Percentiles rank a stretch among this genome's conserved stretches.
These are phyloP conservation scores for Picochlorum sp. DNA, from an alignment of 139 green algal genomes.

Conservation along the genomic window DNA sequence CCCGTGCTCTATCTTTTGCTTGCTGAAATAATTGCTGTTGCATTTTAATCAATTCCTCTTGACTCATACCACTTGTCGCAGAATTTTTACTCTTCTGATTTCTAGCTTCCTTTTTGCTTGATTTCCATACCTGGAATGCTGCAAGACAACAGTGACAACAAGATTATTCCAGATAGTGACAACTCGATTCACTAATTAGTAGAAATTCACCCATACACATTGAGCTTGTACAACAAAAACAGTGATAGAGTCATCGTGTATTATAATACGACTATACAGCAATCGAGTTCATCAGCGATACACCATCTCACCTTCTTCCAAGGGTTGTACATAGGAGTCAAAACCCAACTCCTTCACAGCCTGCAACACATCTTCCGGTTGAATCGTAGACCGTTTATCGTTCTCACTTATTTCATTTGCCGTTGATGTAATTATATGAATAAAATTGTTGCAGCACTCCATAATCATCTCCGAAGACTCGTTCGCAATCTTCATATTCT, in stretches of 20 bases:
- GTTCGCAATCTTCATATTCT: slow-evolving; percentile 25
- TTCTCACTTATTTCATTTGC: slow-evolving; percentile 43
- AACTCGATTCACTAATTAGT: no score
- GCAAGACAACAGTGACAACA: background rate
- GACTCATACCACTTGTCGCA: slow-evolving; percentile 11
- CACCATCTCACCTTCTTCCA: background rate
- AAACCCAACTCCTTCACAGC: slow-evolving; percentile 53
- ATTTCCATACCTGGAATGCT: slow-evolving; percentile 25
- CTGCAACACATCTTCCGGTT: slow-evolving; percentile 46
- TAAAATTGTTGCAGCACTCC: slow-evolving; percentile 35
- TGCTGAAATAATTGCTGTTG: slow-evolving; percentile 35
- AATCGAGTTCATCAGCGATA: background rate
- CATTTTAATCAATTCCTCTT: slow-evolving; percentile 27
- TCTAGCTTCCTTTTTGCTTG: slow-evolving; percentile 23
- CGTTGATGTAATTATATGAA: slow-evolving; percentile 25
- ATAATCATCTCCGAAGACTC: slow-evolving; percentile 35
- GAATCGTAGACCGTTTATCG: slow-evolving; percentile 46
- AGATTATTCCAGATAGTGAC: no score
- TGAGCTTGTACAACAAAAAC: no score
- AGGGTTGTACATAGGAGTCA: slow-evolving; percentile 14
- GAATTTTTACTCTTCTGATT: slow-evolving; percentile 5
- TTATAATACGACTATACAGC: no score
- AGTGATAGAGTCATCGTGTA: no score
- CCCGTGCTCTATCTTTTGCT: slow-evolving; percentile 16
- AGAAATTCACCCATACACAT: no score